Evolutionary conservation across 441 rosid genomes (phyloP).

Genomic region (Aquilaria agallochum): DNA sequence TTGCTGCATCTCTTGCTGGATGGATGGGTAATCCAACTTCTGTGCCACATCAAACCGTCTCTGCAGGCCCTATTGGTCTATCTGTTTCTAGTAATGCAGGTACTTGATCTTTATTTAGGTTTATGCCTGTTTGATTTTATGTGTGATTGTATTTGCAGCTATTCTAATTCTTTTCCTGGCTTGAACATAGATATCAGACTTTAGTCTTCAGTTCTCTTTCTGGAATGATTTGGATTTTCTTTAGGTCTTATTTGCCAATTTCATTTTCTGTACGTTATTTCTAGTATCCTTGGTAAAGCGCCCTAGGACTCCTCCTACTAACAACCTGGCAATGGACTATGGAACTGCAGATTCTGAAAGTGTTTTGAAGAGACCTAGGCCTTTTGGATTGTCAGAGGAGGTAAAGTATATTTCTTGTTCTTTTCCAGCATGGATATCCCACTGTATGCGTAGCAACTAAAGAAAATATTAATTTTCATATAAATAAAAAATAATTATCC

Average conservation of each 20-base stretch:
- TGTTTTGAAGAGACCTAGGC: slow-evolving; percentile 49
- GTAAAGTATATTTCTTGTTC: slow-evolving; percentile 18
- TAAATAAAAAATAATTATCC: no score
- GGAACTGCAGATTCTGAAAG: slow-evolving; percentile 65
- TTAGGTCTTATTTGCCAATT: slow-evolving; percentile 7
- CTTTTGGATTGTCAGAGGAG: slow-evolving; percentile 65
- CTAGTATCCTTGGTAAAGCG: slow-evolving; percentile 45
- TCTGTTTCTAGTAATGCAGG: slow-evolving; percentile 48
- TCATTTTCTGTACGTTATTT: slow-evolving; percentile 7
- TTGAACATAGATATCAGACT: background rate
- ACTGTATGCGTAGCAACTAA: no score
- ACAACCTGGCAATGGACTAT: slow-evolving; percentile 46
- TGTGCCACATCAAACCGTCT: slow-evolving; percentile 40
- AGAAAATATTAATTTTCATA: no score
- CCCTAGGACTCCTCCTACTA: slow-evolving; percentile 50
- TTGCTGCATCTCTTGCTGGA: slow-evolving; percentile 53
- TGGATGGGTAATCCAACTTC: slow-evolving; percentile 60
- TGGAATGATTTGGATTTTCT: background rate
- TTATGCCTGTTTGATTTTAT: background rate
- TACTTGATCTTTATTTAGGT: slow-evolving; percentile 9
- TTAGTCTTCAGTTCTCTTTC: background rate
- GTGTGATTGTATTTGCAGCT: no score
- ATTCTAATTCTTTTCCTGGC: background rate
- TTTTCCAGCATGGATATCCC: no score
- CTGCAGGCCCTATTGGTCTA: slow-evolving; percentile 48